Percentiles rank a stretch among this genome's conserved stretches.
Conservation (phyloP, 345 rosid genomes). For the Brassica nigra region DNA sequence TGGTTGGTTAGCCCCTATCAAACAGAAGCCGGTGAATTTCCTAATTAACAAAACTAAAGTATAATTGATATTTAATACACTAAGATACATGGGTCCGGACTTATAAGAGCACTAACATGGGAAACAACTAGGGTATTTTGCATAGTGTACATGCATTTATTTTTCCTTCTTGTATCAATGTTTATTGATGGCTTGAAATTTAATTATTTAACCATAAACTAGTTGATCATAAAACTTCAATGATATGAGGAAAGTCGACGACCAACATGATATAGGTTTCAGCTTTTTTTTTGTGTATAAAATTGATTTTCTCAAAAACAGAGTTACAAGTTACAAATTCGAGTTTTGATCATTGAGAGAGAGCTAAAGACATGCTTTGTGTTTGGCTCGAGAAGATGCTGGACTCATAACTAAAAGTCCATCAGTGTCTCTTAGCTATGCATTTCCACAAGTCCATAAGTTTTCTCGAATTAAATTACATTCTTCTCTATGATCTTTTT, state of each 20-base stretch:
- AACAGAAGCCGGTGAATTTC: slow-evolving; percentile 34
- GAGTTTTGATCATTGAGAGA: not conserved
- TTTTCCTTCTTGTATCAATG: slow-evolving; percentile 9
- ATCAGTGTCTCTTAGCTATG: not conserved
- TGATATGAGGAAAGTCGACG: slow-evolving; percentile 13
- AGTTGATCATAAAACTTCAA: not conserved
- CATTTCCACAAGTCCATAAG: not conserved
- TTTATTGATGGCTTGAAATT: slow-evolving; percentile 9
- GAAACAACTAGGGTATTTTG: slow-evolving; percentile 37
- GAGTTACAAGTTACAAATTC: not conserved
- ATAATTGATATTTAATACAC: slow-evolving; percentile 37
- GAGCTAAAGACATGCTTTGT: not conserved
- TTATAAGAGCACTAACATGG: slow-evolving; percentile 29
- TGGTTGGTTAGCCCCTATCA: slow-evolving; percentile 10
- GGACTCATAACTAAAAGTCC: not conserved
- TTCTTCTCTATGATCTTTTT: not conserved
- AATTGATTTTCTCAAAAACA: not conserved
- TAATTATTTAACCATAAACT: slow-evolving; percentile 1
- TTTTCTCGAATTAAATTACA: not conserved
- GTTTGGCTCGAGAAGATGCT: not conserved
- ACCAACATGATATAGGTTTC: not conserved
- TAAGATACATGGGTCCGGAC: slow-evolving; percentile 31
- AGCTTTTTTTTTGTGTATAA: not conserved
- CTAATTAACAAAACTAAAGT: slow-evolving; percentile 20
- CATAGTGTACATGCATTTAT: slow-evolving; percentile 22